phyloP scores from a whole-genome alignment of 345 rosid genomes.

The Hibiscus trionum region DNA sequence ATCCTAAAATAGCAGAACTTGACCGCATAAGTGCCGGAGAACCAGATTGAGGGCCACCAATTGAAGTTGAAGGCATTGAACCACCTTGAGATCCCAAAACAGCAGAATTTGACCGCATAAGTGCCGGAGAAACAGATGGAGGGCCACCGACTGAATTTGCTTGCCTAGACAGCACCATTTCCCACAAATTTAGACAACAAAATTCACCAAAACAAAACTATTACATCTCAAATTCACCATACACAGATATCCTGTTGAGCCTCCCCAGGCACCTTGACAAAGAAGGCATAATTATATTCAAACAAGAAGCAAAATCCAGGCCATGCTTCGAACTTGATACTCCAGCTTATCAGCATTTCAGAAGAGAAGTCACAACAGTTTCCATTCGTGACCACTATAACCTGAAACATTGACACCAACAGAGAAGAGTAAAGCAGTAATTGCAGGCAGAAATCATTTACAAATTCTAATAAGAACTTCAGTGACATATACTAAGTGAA shows the following conservation, averaged over 20 bases:
- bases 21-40: constrained; percentile 54
- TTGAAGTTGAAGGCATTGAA: constrained; percentile 24
- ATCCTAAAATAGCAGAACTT: constrained; percentile 54
- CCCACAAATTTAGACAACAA: neutral
- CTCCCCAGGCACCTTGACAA: no score
- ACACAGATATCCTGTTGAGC: neutral
- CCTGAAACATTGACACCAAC: neutral
- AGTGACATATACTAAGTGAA: neutral
- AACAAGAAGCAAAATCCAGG: neutral
- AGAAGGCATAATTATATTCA: neutral
- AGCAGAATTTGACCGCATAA: constrained; percentile 57
- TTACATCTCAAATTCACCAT: neutral
- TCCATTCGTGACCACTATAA: neutral
- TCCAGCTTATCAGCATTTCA: neutral
- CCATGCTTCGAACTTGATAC: neutral
- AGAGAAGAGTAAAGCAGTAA: neutral
- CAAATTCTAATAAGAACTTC: neutral
- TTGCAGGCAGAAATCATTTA: neutral
- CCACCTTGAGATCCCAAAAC: constrained; percentile 64
- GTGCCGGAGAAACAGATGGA: constrained; percentile 50
- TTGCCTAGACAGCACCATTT: constrained; percentile 62
- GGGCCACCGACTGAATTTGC: constrained; percentile 48
- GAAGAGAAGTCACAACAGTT: neutral
- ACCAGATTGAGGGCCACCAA: constrained; percentile 42
- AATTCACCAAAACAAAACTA: constrained; percentile 2